These are phyloP conservation scores for Heracleum sosnowskyi DNA, from an alignment of 129 eudicot species.

Conservation along the genomic window DNA sequence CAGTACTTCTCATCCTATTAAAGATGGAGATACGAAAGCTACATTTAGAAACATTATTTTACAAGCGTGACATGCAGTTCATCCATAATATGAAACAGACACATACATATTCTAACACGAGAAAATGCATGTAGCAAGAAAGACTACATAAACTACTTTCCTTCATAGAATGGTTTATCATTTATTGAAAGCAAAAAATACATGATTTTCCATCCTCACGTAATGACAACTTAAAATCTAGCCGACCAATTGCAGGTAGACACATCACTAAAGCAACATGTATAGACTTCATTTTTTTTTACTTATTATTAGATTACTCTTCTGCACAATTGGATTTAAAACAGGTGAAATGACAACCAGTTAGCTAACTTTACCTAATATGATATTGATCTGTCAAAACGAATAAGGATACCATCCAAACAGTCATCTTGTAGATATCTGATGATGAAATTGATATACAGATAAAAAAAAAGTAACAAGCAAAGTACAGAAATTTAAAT, in stretches of 20 bases:
- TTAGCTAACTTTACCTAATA: neutral
- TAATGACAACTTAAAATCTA: neutral
- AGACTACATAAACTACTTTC: neutral
- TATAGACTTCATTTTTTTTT: neutral
- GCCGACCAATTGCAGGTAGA: neutral
- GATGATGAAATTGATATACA: neutral
- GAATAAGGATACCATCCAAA: neutral
- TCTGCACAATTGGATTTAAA: neutral
- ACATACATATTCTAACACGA: neutral
- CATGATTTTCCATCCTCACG: neutral
- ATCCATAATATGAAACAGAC: neutral
- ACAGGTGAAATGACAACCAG: neutral
- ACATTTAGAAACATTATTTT: neutral
- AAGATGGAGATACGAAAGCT: neutral
- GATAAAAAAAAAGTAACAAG: neutral
- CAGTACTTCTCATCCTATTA: constrained; percentile 74
- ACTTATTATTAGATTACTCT: neutral
- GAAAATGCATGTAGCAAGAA: neutral
- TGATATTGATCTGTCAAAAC: neutral
- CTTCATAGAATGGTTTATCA: neutral
- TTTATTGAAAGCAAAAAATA: neutral
- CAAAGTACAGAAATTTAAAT: too few relatives aligned
- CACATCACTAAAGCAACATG: neutral
- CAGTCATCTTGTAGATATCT: neutral
- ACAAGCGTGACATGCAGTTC: neutral